Percentiles rank a stretch among this genome's conserved stretches.
phyloP scores from a whole-genome alignment of 805 yeast genomes.

The Jamesozyma rosinii region DNA sequence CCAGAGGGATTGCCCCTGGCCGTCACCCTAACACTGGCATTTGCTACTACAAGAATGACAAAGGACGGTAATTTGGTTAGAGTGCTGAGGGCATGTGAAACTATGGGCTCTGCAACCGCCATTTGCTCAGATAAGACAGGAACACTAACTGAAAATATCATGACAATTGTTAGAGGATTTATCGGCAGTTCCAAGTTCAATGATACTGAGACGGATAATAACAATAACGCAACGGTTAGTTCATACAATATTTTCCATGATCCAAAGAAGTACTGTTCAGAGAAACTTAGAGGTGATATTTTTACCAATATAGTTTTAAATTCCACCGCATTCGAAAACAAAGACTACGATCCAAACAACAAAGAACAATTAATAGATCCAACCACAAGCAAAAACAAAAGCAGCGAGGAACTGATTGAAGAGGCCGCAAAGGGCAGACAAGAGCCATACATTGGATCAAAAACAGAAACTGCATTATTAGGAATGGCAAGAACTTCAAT shows the following conservation, averaged over 20 bases:
- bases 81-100: conserved; percentile 87
- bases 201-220: conserved; percentile 31
- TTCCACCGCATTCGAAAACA: conserved; percentile 83
- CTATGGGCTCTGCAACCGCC: conserved; percentile 98
- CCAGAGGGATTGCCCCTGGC: conserved; percentile 98
- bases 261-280: conserved; percentile 7
- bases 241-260: conserved; percentile 7
- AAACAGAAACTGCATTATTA: conserved; percentile 86
- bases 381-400: not conserved
- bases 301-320: conserved; percentile 61
- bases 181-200: conserved; percentile 53
- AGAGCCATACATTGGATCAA: conserved; percentile 78
- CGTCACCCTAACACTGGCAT: conserved; percentile 90
- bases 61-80: conserved; percentile 94
- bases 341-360: conserved; percentile 14
- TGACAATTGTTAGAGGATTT: conserved; percentile 79
- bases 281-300: conserved; percentile 20
- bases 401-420: conserved; percentile 10
- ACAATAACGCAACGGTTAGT: conserved; percentile 1
- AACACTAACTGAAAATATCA: conserved; percentile 84
- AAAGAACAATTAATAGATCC: not conserved
- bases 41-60: conserved; percentile 97
- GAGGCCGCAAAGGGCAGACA: conserved; percentile 15
- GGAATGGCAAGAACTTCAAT: conserved; percentile 54
- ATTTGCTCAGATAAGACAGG: conserved; percentile 97